phyloP scores from a whole-genome alignment of 176 grass and related monocot species.

The maize (Zea mays) region Zm-B73-REFERENCE-NAM-5.0 NC_050097.1:220596001-220596500 shows the following conservation, averaged over 20 bases:
- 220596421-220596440: slow-evolving; percentile 73
- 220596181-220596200: slow-evolving; percentile 33
- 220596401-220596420: slow-evolving; percentile 67
- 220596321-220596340: slow-evolving; percentile 42
- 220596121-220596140: too few relatives aligned
- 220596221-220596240: not conserved
- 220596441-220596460: not conserved
- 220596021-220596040: slow-evolving; percentile 31
- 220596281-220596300: not conserved
- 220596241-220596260: not conserved
- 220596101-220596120: too few relatives aligned
- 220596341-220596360: slow-evolving; percentile 35
- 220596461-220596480: too few relatives aligned
- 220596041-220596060: too few relatives aligned
- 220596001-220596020: slow-evolving; percentile 46
- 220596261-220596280: slow-evolving; percentile 31
- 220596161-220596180: slow-evolving; percentile 41
- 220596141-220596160: not conserved
- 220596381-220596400: slow-evolving; percentile 54
- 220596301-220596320: slow-evolving; percentile 24
- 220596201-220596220: not conserved
- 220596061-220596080: too few relatives aligned
- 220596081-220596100: too few relatives aligned
- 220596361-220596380: slow-evolving; percentile 33
- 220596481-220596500: too few relatives aligned